Base-by-base conservation (phyloP, 2,329 filamentous ascomycete genomes). In the Verticillium tricorpus region DNA sequence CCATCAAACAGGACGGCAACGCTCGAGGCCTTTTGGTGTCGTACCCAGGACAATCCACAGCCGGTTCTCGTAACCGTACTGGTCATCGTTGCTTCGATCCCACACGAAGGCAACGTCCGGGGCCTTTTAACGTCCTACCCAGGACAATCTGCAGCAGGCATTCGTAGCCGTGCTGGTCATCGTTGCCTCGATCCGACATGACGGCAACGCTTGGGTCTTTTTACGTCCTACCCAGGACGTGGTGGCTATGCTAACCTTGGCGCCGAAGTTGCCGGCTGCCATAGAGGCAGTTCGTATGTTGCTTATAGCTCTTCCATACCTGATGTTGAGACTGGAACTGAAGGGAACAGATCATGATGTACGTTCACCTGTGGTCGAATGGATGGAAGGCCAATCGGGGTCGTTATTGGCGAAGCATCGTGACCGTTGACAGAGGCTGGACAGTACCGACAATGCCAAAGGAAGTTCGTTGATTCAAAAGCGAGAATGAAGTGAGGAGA, bases 111-210 rank as follows among this genome's bases (percentile, higher is more conserved):
- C 50, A 63, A 57, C 62, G 7, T 28, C 2, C 15, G 39, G 60
- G 70, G 74, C 72, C 70, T 72, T 76, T 75, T 75, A 68, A 66
- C 60, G 71, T 76, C 74, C 56, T 74, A 69, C 73, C 70, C 65
- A 74, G 73, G 74, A 76, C 72, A 62, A 68, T 37, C 25, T 52
- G 39, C 31, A 34, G 55, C 17, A 17, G 54, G 25, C 35, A 11
- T 19, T 52, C 45, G 19, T 25, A 19, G 12, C 19, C 45, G 45
- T 25, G 55, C 61, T 39, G 62, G 31, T 58, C 57, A 58, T 64
- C 28, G 45, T 59, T 61, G 61, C 58, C 37, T 58, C 19, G 35
- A 22, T 25, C 19, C 2, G 17, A 22, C 45, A 25, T 9, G 45
- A 19, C 31, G 56, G 56, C 50, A 63, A 57, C 62, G 12, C n/a